Percentiles rank a stretch among this genome's conserved stretches.
These are phyloP conservation scores for Neurospora sp. DNA, from an alignment of 495 filamentous ascomycete species.

Conservation along the genomic window DNA sequence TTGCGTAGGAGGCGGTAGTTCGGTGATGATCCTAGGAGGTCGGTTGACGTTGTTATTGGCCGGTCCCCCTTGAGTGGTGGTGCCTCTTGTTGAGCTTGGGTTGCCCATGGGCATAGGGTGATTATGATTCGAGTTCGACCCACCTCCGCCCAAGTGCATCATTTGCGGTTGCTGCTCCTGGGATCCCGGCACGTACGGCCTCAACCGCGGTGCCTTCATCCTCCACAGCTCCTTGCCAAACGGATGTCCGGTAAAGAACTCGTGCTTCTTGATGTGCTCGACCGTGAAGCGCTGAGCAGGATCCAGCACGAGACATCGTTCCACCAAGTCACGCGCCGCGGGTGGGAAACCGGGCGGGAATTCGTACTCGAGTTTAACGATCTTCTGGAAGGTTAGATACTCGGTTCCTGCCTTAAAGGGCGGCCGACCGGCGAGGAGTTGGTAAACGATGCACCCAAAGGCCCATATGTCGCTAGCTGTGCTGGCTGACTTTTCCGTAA, in stretches of 20 bases:
- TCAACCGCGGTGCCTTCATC: slow-evolving; percentile 79
- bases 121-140: slow-evolving; percentile 11
- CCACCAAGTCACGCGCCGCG: slow-evolving; percentile 82
- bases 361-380: slow-evolving; percentile 85
- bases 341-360: slow-evolving; percentile 86
- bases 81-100: slow-evolving; percentile 28
- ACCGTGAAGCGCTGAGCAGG: slow-evolving; percentile 80
- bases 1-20: slow-evolving; percentile 90
- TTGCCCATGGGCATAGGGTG: background rate
- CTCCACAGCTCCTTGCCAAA: slow-evolving; percentile 87
- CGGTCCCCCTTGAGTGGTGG: background rate
- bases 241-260: slow-evolving; percentile 85
- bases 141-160: slow-evolving; percentile 67
- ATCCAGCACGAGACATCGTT: slow-evolving; percentile 84
- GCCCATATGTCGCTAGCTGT: slow-evolving; percentile 98
- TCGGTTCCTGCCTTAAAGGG: slow-evolving; percentile 98
- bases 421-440: slow-evolving; percentile 83
- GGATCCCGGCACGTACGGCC: slow-evolving; percentile 71
- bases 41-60: slow-evolving; percentile 17
- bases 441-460: slow-evolving; percentile 99
- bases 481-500: slow-evolving; percentile 92
- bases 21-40: slow-evolving; percentile 80
- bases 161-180: slow-evolving; percentile 59
- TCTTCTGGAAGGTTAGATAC: slow-evolving; percentile 97
- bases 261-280: slow-evolving; percentile 93